Conservation (phyloP, 2,329 filamentous ascomycete genomes). For the Botrytis sinoallii region DNA sequence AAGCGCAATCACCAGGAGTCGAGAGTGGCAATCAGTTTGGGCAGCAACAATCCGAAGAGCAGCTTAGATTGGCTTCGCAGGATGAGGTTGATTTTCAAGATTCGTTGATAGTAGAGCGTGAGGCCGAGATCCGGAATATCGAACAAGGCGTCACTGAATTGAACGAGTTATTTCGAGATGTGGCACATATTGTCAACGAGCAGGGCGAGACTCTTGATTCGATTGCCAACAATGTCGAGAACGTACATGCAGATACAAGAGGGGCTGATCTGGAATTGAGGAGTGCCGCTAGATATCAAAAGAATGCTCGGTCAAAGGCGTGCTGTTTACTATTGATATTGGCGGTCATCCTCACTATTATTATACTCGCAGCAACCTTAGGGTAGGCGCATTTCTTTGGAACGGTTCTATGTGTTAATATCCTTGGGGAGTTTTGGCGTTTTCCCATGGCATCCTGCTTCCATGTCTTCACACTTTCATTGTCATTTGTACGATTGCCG, state of each 20-base stretch:
- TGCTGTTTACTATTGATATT: conserved; percentile 89
- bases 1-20: conserved; percentile 44
- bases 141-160: conserved; percentile 94
- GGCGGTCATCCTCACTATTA: conserved; percentile 82
- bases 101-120: conserved; percentile 89
- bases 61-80: conserved; percentile 80
- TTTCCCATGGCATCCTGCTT: background rate
- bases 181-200: conserved; percentile 95
- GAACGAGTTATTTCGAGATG: conserved; percentile 94
- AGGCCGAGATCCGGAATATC: conserved; percentile 95
- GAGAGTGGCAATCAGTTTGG: conserved; percentile 41
- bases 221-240: conserved; percentile 84
- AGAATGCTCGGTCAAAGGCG: conserved; percentile 89
- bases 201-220: conserved; percentile 87
- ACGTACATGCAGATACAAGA: conserved; percentile 74
- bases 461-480: conserved; percentile 4
- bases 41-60: conserved; percentile 67
- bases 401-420: conserved; percentile 13
- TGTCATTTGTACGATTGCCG: background rate
- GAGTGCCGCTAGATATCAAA: conserved; percentile 87
- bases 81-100: conserved; percentile 98
- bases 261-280: conserved; percentile 84
- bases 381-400: conserved; percentile 48
- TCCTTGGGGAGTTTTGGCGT: conserved; percentile 22
- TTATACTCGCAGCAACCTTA: conserved; percentile 81